Conservation (phyloP, 2,329 filamentous ascomycete genomes). For the Emergomyces pasteurianus region DNA sequence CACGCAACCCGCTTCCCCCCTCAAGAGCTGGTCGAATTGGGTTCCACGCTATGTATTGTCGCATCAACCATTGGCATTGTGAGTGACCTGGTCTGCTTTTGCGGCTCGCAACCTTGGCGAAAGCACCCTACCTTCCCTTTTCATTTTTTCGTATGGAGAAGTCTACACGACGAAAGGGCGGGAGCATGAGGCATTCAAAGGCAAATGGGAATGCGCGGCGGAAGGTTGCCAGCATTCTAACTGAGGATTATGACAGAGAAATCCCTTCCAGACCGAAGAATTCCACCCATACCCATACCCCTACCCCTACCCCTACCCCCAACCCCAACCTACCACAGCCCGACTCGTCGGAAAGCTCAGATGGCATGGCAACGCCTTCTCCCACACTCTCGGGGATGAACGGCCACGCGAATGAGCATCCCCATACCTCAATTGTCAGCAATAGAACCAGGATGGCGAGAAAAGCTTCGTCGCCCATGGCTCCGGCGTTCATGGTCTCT, state of each 20-base stretch:
- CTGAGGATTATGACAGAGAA: slow-evolving; percentile 12
- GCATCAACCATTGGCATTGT: neutral
- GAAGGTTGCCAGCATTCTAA: slow-evolving; percentile 20
- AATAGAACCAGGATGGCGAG: slow-evolving; percentile 12
- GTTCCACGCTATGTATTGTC: neutral
- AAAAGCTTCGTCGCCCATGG: slow-evolving; percentile 46
- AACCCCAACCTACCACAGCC: slow-evolving; percentile 10
- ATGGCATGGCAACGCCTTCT: slow-evolving; percentile 21
- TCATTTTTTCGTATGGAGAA: neutral
- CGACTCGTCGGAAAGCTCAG: slow-evolving; percentile 19
- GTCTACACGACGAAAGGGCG: slow-evolving; percentile 18
- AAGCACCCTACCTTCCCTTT: neutral
- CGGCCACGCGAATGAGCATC: slow-evolving; percentile 11
- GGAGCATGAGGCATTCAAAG: slow-evolving; percentile 18
- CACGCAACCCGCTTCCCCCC: neutral
- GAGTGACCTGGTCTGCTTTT: neutral
- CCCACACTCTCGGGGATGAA: slow-evolving; percentile 10
- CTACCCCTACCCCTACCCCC: slow-evolving; percentile 6
- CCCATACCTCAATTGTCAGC: neutral
- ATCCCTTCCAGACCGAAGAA: slow-evolving; percentile 13
- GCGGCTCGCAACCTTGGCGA: neutral
- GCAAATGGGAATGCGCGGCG: slow-evolving; percentile 15
- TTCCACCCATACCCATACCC: neutral
- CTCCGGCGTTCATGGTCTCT: slow-evolving; percentile 94
- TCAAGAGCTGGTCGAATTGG: neutral